phyloP scores from a whole-genome alignment of 192 early-diverging fungal genomes.

The Fimicolochytrium jonesii region DNA sequence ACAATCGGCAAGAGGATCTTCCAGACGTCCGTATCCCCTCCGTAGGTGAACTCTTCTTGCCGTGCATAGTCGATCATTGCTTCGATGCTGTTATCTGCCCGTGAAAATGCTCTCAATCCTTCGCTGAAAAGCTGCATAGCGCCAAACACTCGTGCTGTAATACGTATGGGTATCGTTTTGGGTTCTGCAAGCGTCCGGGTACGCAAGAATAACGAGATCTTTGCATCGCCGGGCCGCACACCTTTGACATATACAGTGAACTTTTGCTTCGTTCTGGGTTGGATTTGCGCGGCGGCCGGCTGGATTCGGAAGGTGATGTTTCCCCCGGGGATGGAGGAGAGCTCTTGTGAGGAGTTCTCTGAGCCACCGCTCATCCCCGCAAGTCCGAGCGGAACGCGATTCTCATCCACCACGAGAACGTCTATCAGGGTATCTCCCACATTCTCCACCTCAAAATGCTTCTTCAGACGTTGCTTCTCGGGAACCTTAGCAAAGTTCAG shows the following conservation, averaged over 20 bases:
- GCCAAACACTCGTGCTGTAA: conserved; percentile 34
- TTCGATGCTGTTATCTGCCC: conserved; percentile 46
- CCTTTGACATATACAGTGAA: conserved; percentile 44
- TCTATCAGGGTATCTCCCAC: conserved; percentile 50
- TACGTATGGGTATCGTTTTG: conserved; percentile 38
- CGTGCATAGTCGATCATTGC: conserved; percentile 20
- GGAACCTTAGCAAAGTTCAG: conserved; percentile 46
- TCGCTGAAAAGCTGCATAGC: conserved; percentile 33
- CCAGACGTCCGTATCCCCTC: conserved; percentile 46
- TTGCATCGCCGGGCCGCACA: conserved; percentile 38
- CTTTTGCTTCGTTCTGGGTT: conserved; percentile 42
- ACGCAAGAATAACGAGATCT: conserved; percentile 30
- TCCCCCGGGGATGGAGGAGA: conserved; percentile 6
- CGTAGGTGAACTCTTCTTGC: conserved; percentile 33
- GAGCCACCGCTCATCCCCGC: too few relatives aligned
- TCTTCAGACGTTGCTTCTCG: conserved; percentile 31
- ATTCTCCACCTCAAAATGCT: conserved; percentile 54
- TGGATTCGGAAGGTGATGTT: conserved; percentile 32
- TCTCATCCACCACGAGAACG: conserved; percentile 27
- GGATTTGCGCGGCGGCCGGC: conserved; percentile 31
- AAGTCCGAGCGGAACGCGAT: conserved; percentile 10
- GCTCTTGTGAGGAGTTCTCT: too few relatives aligned
- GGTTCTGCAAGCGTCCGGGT: conserved; percentile 42
- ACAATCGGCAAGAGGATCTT: conserved; percentile 48
- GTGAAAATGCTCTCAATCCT: conserved; percentile 35